phyloP scores from a whole-genome alignment of 2,329 filamentous ascomycete species.

The Microdochium bolleyi region DNA sequence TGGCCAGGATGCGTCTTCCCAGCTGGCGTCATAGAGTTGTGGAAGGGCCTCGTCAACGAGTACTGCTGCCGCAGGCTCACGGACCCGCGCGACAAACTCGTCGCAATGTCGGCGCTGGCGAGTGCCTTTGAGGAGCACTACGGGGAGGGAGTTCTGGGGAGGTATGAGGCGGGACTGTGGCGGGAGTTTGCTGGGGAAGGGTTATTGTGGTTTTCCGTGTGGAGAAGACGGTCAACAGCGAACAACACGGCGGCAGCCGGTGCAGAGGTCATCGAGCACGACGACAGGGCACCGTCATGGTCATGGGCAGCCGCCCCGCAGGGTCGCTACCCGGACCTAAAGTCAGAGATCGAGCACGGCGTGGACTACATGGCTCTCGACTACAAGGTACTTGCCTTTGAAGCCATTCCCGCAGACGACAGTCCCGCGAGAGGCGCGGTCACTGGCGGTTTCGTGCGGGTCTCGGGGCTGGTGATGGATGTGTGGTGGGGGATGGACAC shows the following conservation, averaged over 20 bases:
- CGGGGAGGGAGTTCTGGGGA: not conserved
- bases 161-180: not conserved
- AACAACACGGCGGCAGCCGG: not conserved
- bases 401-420: not conserved
- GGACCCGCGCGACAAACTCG: not conserved
- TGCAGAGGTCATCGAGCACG: not conserved
- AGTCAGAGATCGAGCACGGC: not conserved
- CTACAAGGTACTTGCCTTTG: not conserved
- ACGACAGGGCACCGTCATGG: not conserved
- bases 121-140: not conserved
- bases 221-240: not conserved
- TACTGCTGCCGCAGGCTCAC: not conserved
- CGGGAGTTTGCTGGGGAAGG: not conserved
- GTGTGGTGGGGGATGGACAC: not conserved
- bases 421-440: not conserved
- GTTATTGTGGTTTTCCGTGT: not conserved
- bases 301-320: not conserved
- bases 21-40: not conserved
- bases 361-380: not conserved
- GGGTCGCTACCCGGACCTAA: not conserved
- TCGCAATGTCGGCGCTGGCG: not conserved
- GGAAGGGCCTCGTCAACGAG: not conserved
- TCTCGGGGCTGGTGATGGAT: not conserved
- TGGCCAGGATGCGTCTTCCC: not conserved
- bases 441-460: not conserved